Base-by-base conservation (phyloP, 192 early-diverging fungal genomes). In the Jimgerdemannia flammicorona region DNA sequence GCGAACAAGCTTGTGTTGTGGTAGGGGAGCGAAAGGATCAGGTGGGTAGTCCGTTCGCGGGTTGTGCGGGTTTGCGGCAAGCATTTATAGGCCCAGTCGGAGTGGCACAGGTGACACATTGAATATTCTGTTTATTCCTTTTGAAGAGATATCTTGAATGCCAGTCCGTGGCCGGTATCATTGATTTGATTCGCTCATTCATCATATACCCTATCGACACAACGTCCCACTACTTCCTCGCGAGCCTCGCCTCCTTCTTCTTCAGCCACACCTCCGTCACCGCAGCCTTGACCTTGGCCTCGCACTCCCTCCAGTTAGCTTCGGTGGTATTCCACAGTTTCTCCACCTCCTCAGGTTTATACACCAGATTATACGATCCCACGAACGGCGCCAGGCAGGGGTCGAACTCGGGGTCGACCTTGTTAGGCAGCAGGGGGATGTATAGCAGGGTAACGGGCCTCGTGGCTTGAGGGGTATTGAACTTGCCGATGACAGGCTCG, bases 281-380 rank as follows among this genome's bases (percentile, higher is more conserved):
- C 3, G 86, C 86, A 3, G 69, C 64, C 67, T 84, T 83, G 2
- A 90, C 85, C 41, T 76, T 70, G 66, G 85, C 88, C 4, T 83
- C 18, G 64, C 89, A 87, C 44, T 91, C 85, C 14, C 71, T 78
- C 74, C 86, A 86, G 66, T 91, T 89, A 9, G 78, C 75, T 70
- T 89, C 81, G 3, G 87, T 85, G 40, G 92, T 80, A 10, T 85
- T 83, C 17, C 84, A 80, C 19, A 93, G 76, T 64, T 84, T 70
- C 63, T 88, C 82, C 14, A 94, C 85, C 75, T 94, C 90, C 43
- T 89, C 89, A 14, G 83, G 77, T 17, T 82, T 91, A 78, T 90
- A 89, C 70, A 84, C 83, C 84, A 91, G 90, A 75, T 94, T 94
- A 63, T 85, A 91, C 0, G 91, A 92, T 3, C 83, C 81, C 59